phyloP scores from a whole-genome alignment of 257 asterid species.

The Echium plantagineum region DNA sequence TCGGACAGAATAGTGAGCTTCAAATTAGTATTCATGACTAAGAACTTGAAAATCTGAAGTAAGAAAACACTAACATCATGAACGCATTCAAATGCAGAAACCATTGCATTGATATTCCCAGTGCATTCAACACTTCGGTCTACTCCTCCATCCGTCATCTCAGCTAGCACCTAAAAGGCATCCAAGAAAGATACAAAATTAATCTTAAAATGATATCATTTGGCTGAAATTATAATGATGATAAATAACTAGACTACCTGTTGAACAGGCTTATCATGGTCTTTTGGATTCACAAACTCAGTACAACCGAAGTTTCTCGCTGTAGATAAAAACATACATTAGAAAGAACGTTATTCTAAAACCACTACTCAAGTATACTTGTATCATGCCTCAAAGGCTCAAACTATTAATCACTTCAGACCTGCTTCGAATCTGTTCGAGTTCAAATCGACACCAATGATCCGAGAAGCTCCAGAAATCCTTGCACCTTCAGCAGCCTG shows the following conservation, averaged over 20 bases:
- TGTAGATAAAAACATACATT: constrained; percentile 17
- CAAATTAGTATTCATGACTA: neutral
- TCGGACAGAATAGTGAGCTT: no score
- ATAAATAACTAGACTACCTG: constrained; percentile 24
- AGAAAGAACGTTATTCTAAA: neutral
- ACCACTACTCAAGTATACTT: neutral
- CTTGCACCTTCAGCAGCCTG: constrained; percentile 97
- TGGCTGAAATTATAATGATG: neutral
- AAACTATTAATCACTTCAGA: constrained; percentile 1
- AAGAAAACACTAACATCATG: constrained; percentile 45
- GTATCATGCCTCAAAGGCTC: neutral
- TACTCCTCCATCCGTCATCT: constrained; percentile 80
- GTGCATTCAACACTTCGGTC: constrained; percentile 84
- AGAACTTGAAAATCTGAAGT: neutral
- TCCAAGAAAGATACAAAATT: neutral
- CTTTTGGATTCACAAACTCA: constrained; percentile 77
- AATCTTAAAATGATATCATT: neutral
- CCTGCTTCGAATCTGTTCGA: constrained; percentile 32
- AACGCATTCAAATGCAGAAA: constrained; percentile 88
- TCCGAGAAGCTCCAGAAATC: constrained; percentile 63
- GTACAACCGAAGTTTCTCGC: constrained; percentile 74
- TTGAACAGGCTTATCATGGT: constrained; percentile 63
- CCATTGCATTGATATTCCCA: constrained; percentile 68
- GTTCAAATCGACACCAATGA: constrained; percentile 69
- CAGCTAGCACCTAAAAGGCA: constrained; percentile 45